A percentile compares a stretch with the other conserved stretches of the same genome.
phyloP scores from a whole-genome alignment of 441 rosid species.

The Flueggea neowawraea region DNA sequence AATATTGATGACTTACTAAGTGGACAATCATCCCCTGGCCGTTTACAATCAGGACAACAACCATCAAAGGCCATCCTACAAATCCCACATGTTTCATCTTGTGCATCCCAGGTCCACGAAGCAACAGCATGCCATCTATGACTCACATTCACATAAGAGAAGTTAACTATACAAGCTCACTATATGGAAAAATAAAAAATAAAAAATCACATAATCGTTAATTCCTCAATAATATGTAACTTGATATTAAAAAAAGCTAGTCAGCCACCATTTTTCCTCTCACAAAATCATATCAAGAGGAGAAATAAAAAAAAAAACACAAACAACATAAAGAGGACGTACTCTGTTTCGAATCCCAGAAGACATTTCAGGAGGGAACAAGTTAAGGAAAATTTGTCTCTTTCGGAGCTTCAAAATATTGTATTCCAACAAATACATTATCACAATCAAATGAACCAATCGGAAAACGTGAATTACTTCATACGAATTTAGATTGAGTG shows the following conservation, averaged over 20 bases:
- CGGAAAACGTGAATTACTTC: neutral
- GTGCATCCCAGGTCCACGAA: slow-evolving; percentile 98
- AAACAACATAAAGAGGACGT: slow-evolving; percentile 17
- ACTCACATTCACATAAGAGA: neutral
- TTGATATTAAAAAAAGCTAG: too few relatives aligned
- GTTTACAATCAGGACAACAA: slow-evolving; percentile 91
- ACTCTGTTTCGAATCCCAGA: slow-evolving; percentile 38
- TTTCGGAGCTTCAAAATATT: neutral
- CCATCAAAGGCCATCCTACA: slow-evolving; percentile 99
- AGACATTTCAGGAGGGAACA: slow-evolving; percentile 3
- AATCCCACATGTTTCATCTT: slow-evolving; percentile 95
- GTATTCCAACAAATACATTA: neutral
- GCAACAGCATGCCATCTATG: slow-evolving; percentile 90
- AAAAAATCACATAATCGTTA: too few relatives aligned
- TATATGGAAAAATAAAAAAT: neutral
- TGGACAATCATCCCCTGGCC: slow-evolving; percentile 92
- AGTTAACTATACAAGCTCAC: neutral
- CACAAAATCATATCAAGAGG: neutral
- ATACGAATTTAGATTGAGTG: too few relatives aligned
- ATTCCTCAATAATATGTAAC: neutral
- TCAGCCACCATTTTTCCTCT: neutral
- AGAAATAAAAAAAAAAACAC: neutral
- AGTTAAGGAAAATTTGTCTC: slow-evolving; percentile 38
- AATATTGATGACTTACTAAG: slow-evolving; percentile 52
- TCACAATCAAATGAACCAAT: neutral